phyloP scores from a whole-genome alignment of 139 green algal species.

The Chlamydomonas sp. region DNA sequence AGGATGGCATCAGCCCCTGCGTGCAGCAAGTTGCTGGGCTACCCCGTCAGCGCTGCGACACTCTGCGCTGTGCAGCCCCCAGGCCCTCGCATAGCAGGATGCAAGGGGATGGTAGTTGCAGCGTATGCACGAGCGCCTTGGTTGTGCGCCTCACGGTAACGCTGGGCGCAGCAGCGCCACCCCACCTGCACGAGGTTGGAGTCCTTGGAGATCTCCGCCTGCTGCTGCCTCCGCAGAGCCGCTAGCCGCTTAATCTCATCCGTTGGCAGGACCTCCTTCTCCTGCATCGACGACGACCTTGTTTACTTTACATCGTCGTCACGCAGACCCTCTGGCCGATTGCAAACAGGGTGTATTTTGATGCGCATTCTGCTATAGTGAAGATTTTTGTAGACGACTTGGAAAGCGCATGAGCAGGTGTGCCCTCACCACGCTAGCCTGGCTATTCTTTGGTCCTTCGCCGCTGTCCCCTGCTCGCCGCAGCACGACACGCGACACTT shows the following conservation, averaged over 20 bases:
- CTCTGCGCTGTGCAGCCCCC: too few relatives aligned
- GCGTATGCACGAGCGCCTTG: background rate
- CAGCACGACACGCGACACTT: background rate
- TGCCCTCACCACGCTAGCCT: conserved; percentile 14
- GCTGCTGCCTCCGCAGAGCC: conserved; percentile 35
- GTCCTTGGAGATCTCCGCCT: conserved; percentile 3
- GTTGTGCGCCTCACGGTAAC: background rate
- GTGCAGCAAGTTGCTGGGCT: too few relatives aligned
- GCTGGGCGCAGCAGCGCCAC: background rate
- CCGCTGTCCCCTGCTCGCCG: background rate
- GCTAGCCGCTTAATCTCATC: conserved; percentile 33
- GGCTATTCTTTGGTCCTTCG: conserved; percentile 6
- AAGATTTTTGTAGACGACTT: too few relatives aligned
- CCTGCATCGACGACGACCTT: background rate
- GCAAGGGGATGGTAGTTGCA: background rate
- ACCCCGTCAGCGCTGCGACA: too few relatives aligned
- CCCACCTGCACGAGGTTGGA: conserved; percentile 49
- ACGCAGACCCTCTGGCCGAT: too few relatives aligned
- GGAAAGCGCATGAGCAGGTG: too few relatives aligned
- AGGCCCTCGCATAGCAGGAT: too few relatives aligned
- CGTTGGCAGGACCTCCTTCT: background rate
- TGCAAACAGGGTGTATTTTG: too few relatives aligned
- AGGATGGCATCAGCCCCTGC: too few relatives aligned
- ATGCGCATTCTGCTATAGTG: too few relatives aligned
- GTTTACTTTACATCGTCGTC: too few relatives aligned